Evolutionary conservation across 2,329 filamentous ascomycete species (phyloP), one percentile per base, ranked within the genome.

Genomic region (Akanthomyces muscarius): DNA sequence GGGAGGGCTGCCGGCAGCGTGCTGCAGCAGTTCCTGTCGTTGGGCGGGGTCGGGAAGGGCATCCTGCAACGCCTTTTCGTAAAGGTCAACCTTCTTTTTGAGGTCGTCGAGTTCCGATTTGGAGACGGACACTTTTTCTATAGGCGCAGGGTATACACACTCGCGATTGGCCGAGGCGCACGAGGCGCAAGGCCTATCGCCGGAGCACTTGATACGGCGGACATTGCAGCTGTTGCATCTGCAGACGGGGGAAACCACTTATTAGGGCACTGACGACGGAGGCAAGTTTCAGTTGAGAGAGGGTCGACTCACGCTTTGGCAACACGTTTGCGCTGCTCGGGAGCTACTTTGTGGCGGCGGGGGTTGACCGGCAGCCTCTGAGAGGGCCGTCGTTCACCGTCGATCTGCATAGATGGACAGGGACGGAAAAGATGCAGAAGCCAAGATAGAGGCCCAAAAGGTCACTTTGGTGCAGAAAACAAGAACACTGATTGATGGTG

Each of bases 151-250:
- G 67, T 83, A 83, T 56, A 77, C 66, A 69, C 81, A 83, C 11
- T 80, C 76, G 63, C 81, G 74, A 38, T 76, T 74, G 36, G 77
- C 71, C 42, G 72, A 73, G 28, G 69, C 67, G 67, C 81, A 83
- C 65, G 81, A 78, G 47, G 69, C 68, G 68, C 81, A 83, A 0
- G 81, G 81, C n/a, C 68, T 71, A 4, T 80, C 76, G 52, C 81
- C 81, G 14, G 80, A 82, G 70, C 81, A 83, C 66, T 81, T 83
- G 69, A 82, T 79, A 63, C 81, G 77, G 51, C 80, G 78, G 52
- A 82, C 69, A 71, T 83, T 83, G 72, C 81, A 83, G 69, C 73
- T 77, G 68, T 83, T 83, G 74, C 81, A 83, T 63, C 81, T 83
- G 64, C 21, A 30, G n/a, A 64, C n/a, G 25, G 16, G 16, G 51